Evolutionary conservation across 73 alveolate species (phyloP).

Genomic region (Tetrahymena thermophila): DNA sequence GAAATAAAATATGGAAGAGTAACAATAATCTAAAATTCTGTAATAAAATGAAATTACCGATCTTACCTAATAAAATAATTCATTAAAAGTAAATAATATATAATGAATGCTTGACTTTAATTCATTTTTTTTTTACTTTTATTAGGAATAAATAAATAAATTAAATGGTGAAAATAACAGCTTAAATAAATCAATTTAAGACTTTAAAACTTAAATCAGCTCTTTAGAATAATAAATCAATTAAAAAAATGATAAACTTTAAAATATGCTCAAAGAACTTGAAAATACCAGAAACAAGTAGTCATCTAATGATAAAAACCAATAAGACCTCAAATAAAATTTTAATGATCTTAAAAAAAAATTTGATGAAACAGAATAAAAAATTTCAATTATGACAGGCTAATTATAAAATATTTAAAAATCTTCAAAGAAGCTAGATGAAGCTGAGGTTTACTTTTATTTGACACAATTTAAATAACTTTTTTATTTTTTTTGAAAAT

Average conservation of each 20-base stretch:
- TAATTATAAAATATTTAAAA: not conserved
- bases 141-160: not conserved
- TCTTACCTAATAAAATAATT: not conserved
- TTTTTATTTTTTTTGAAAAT: not conserved
- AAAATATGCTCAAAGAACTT: not conserved
- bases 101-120: not conserved
- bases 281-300: not conserved
- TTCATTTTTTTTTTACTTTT: not conserved
- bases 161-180: not conserved
- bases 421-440: not conserved
- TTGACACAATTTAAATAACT: not conserved
- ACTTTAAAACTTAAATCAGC: not conserved
- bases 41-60: not conserved
- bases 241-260: not conserved
- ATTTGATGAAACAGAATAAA: not conserved
- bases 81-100: not conserved
- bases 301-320: not conserved
- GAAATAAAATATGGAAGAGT: not conserved
- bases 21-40: not conserved
- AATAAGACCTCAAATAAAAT: not conserved
- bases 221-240: not conserved
- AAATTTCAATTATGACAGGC: not conserved
- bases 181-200: not conserved
- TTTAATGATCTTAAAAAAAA: not conserved
- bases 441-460: not conserved